Evolutionary conservation across 2,329 filamentous ascomycete genomes (phyloP), one percentile per base, ranked within the genome.

Genomic region (Xenosphaeropsis pyriputrescens): DNA sequence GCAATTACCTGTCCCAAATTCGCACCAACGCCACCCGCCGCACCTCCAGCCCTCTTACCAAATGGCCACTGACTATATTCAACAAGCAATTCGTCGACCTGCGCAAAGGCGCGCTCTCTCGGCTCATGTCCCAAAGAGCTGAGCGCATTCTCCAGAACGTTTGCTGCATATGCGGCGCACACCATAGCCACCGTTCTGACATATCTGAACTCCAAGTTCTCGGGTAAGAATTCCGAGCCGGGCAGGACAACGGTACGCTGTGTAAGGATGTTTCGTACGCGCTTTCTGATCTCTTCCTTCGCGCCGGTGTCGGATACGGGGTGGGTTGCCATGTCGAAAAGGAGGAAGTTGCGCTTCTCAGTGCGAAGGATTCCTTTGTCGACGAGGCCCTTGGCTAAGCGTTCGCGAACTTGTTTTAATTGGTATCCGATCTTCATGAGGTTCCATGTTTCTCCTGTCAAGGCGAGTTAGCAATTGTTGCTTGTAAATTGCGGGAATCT

Each of bases 391-490:
- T 98, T 98, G 54, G 88, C 89, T 40, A 98, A 73, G 41, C 91
- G 84, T 67, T 98, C 91, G 57, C 91, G 86, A 41, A 98, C 91
- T 70, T 98, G 91, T 67, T 98, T 98, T 51, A 98, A 73, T 67
- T 98, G 91, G 63, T 98, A 98, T 58, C 91, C 91, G 52, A 98
- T 98, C 70, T 98, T 98, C 91, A 98, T 96, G 47, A 98, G 67
- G 58, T 98, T 98, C 91, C 91, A 98, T 39, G 91, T 98, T 63
- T 98, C 91, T 58, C 91, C 89, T 96, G 55, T 38, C n/a, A 31
- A 8, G 26, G n/a, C n/a, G 3, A 17, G 16, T 26, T 26, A 26
- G 8, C 8, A 26, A 9, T 6, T 26, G 22, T 6, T 6, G 5
- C 8, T 26, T 26, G 8, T 26, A 9, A 26, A 26, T 26, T 26